Percentiles rank a stretch among this genome's conserved stretches.
phyloP scores from a whole-genome alignment of 768 basidiomycete species.

The Tylopilus balloui region DNA sequence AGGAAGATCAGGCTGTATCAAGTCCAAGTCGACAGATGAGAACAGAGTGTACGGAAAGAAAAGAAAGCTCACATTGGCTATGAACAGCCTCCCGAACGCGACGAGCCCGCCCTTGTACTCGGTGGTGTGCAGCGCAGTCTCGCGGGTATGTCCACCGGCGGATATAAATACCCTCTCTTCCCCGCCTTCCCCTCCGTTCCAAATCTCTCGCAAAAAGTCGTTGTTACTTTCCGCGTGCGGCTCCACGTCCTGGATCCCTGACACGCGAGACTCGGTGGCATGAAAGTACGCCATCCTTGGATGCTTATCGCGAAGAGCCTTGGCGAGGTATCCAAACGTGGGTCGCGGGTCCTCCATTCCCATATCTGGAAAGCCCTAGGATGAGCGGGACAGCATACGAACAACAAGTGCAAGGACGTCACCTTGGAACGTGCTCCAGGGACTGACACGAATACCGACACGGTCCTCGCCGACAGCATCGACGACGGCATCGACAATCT shows the following conservation, averaged over 20 bases:
- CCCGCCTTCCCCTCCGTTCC: neutral
- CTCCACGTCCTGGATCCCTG: neutral
- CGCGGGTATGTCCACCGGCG: neutral
- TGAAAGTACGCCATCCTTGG: slow-evolving; percentile 48
- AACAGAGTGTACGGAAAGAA: neutral
- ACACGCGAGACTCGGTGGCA: slow-evolving; percentile 1
- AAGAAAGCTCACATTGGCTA: neutral
- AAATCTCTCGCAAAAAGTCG: neutral
- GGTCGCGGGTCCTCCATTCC: slow-evolving; percentile 26
- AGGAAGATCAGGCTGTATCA: slow-evolving; percentile 31
- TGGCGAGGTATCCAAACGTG: slow-evolving; percentile 44
- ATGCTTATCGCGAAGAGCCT: slow-evolving; percentile 31
- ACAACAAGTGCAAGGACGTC: neutral
- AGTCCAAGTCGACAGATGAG: neutral
- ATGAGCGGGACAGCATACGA: neutral
- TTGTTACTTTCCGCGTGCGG: neutral
- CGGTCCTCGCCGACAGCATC: neutral
- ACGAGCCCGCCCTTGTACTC: neutral
- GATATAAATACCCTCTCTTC: slow-evolving; percentile 1
- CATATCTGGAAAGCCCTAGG: slow-evolving; percentile 40
- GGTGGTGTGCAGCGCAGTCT: neutral
- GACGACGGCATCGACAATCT: neutral
- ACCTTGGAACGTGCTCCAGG: neutral
- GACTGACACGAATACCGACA: slow-evolving; percentile 1
- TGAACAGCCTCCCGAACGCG: slow-evolving; percentile 1